These are phyloP conservation scores for Penicillium psychrosexuale DNA, from an alignment of 2,329 filamentous ascomycete species.

Conservation along the genomic window DNA sequence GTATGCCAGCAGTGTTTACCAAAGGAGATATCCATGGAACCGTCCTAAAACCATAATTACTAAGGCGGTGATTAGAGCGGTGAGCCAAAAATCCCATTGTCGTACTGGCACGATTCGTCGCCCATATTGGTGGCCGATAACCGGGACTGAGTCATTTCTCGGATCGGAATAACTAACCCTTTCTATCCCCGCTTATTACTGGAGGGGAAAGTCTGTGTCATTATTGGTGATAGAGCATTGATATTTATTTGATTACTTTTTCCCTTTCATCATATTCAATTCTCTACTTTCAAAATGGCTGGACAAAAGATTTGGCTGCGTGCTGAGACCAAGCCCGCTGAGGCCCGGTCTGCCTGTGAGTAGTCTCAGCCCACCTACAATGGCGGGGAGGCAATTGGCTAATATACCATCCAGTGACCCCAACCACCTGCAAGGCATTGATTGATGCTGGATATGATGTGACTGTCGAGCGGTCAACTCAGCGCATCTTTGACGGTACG, in stretches of 20 bases:
- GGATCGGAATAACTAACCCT: slow-evolving; percentile 35
- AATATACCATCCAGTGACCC: slow-evolving; percentile 39
- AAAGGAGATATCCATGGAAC: no score
- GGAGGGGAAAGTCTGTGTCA: slow-evolving; percentile 29
- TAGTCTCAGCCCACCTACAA: slow-evolving; percentile 5
- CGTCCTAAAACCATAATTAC: no score
- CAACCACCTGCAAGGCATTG: slow-evolving; percentile 58
- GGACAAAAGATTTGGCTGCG: slow-evolving; percentile 53
- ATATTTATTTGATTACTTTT: slow-evolving; percentile 13
- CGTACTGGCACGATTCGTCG: no score
- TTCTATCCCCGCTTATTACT: slow-evolving; percentile 30
- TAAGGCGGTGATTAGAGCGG: no score
- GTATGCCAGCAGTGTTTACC: no score
- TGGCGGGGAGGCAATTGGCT: slow-evolving; percentile 5
- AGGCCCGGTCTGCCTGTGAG: slow-evolving; percentile 53
- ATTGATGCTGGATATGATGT: slow-evolving; percentile 68
- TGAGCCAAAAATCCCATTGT: no score
- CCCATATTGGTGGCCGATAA: slow-evolving; percentile 11
- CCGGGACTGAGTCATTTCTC: slow-evolving; percentile 25
- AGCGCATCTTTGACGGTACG: slow-evolving; percentile 57
- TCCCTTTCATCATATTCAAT: neutral
- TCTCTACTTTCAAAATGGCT: slow-evolving; percentile 25
- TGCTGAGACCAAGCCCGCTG: slow-evolving; percentile 58
- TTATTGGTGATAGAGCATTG: slow-evolving; percentile 19
- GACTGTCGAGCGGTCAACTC: slow-evolving; percentile 64